Conservation (phyloP, 2,329 filamentous ascomycete species). For the Calonectria crousiana region DNA sequence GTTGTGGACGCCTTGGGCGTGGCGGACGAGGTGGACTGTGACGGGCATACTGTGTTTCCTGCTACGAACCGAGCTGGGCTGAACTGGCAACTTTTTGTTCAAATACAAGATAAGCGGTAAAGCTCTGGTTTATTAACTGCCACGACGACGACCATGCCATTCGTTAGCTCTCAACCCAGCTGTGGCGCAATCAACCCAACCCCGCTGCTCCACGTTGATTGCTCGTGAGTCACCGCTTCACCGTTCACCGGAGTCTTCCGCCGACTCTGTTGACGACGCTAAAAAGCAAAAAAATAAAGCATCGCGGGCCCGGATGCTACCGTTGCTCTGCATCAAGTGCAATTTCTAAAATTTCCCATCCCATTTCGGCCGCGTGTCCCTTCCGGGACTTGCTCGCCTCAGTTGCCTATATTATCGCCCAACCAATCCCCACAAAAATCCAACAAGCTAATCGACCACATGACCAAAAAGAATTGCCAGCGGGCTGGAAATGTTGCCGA, state of each 20-base stretch:
- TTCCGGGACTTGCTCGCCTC: background rate
- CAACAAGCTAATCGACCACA: background rate
- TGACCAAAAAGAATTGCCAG: background rate
- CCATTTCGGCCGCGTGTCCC: background rate
- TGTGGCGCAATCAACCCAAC: background rate
- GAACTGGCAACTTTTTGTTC: background rate
- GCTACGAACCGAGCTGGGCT: background rate
- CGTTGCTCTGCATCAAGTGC: background rate
- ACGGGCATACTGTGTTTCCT: slow-evolving; percentile 5
- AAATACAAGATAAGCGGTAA: background rate
- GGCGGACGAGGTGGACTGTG: slow-evolving; percentile 24
- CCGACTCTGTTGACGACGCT: background rate
- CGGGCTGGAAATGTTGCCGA: slow-evolving; percentile 3
- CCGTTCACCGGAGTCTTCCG: background rate
- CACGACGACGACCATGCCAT: background rate
- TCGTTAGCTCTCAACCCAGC: background rate
- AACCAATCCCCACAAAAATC: background rate
- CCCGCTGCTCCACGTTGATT: slow-evolving; percentile 1
- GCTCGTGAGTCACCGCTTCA: slow-evolving; percentile 3
- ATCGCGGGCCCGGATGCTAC: background rate
- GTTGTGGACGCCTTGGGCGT: slow-evolving; percentile 24
- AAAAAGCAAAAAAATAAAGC: background rate
- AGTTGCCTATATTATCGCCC: background rate
- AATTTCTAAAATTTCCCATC: background rate
- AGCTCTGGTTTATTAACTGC: background rate